Percentiles rank a stretch among this genome's conserved stretches.
phyloP scores from a whole-genome alignment of 441 rosid species.

The Erodium moschatum region DNA sequence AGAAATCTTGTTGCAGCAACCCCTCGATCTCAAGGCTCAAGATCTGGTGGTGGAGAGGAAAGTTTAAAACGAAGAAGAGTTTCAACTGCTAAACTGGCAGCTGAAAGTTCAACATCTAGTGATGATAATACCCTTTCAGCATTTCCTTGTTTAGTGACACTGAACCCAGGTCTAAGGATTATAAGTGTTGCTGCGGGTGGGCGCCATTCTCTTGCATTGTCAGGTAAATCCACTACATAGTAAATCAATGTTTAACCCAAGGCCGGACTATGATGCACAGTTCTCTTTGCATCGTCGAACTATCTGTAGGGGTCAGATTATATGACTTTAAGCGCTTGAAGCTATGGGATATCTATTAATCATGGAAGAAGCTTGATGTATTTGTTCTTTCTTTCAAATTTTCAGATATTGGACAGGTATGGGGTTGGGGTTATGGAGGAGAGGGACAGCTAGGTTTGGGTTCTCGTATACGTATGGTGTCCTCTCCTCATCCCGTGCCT shows the following conservation, averaged over 20 bases:
- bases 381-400: conserved; percentile 31
- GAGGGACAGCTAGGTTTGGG: conserved; percentile 99
- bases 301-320: conserved; percentile 17
- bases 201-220: conserved; percentile 83
- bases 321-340: conserved; percentile 16
- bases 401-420: conserved; percentile 95
- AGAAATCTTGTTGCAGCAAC: conserved; percentile 34
- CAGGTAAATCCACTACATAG: conserved; percentile 43
- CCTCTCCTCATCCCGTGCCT: conserved; percentile 82
- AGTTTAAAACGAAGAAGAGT: conserved; percentile 58
- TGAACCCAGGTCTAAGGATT: conserved; percentile 79
- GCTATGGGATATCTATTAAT: conserved; percentile 24
- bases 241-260: conserved; percentile 14
- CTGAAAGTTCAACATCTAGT: conserved; percentile 64
- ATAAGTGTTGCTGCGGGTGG: conserved; percentile 86
- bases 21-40: conserved; percentile 50
- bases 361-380: conserved; percentile 26
- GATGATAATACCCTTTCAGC: conserved; percentile 60
- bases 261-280: conserved; percentile 16
- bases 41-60: conserved; percentile 54
- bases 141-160: conserved; percentile 74
- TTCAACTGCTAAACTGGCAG: conserved; percentile 55
- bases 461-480: conserved; percentile 78
- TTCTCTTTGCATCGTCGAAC: conserved; percentile 28
- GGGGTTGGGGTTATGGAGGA: conserved; percentile 99